These are phyloP conservation scores for Yamadazyma sp. DNA, from an alignment of 1,139 yeast genomes.

Conservation along the genomic window DNA sequence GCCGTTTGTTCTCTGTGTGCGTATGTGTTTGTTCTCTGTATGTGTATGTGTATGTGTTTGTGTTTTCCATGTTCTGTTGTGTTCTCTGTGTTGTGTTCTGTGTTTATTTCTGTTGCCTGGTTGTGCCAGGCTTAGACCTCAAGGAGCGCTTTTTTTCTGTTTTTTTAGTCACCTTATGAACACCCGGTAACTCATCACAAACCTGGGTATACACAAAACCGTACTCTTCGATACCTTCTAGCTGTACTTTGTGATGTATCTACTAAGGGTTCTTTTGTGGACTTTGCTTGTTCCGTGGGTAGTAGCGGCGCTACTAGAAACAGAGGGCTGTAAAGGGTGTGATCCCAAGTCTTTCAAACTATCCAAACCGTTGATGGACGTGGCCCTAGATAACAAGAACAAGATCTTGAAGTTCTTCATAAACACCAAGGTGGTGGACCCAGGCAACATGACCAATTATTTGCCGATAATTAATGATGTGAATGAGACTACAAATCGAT, in stretches of 20 bases:
- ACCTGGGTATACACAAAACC: too few species aligned
- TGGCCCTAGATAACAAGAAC: constrained; percentile 35
- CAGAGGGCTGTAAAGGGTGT: not conserved
- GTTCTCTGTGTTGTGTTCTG: too few species aligned
- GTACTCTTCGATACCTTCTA: too few species aligned
- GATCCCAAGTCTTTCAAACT: constrained; percentile 14
- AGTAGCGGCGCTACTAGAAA: constrained; percentile 20
- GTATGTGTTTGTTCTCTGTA: too few species aligned
- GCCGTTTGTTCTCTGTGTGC: too few species aligned
- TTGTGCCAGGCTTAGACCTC: too few species aligned
- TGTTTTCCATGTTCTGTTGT: too few species aligned
- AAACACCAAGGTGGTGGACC: constrained; percentile 51
- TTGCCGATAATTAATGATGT: constrained; percentile 38
- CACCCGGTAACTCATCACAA: too few species aligned
- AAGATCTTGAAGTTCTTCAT: constrained; percentile 38
- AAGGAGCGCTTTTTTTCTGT: too few species aligned
- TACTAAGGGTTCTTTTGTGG: constrained; percentile 1
- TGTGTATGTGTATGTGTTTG: too few species aligned
- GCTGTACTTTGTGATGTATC: not conserved
- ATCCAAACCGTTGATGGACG: constrained; percentile 40
- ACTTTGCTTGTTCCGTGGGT: constrained; percentile 8
- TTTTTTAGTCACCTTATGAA: too few species aligned
- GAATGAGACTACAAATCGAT: constrained; percentile 43
- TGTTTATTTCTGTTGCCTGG: too few species aligned
- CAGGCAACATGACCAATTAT: constrained; percentile 61